These are phyloP conservation scores for Picochlorum sp. DNA, from an alignment of 139 green algal genomes.

Conservation along the genomic window DNA sequence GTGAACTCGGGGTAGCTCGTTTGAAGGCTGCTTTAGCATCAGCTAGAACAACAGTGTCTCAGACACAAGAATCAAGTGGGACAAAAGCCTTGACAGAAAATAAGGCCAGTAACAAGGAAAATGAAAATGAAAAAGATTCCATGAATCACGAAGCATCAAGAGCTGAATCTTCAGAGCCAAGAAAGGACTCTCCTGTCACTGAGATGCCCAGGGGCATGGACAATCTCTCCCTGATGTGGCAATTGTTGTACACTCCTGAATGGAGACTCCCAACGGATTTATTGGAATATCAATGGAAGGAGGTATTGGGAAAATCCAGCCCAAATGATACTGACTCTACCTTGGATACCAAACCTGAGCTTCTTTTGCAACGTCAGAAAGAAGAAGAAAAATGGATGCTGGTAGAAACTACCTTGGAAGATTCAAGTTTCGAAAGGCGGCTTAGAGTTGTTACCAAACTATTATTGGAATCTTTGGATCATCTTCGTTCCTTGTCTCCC, in stretches of 20 bases:
- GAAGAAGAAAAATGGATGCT: too few relatives aligned
- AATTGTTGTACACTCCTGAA: constrained; percentile 53
- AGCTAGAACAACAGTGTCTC: constrained; percentile 7
- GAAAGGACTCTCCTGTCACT: not conserved
- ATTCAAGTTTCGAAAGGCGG: too few relatives aligned
- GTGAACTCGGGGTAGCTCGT: constrained; percentile 36
- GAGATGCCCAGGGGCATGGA: not conserved
- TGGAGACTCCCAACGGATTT: constrained; percentile 43
- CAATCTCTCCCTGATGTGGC: constrained; percentile 52
- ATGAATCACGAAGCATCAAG: not conserved
- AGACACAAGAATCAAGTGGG: not conserved
- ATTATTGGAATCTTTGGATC: too few relatives aligned
- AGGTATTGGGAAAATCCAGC: constrained; percentile 17
- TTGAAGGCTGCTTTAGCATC: constrained; percentile 61
- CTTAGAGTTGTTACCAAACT: too few relatives aligned
- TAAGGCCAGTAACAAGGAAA: not conserved
- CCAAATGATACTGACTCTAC: constrained; percentile 4
- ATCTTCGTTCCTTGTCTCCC: too few relatives aligned
- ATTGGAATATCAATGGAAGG: constrained; percentile 37
- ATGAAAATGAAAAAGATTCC: not conserved
- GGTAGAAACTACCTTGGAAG: too few relatives aligned
- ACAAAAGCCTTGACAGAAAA: not conserved
- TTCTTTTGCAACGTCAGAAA: too few relatives aligned
- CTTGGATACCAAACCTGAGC: too few relatives aligned
- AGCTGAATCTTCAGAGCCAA: not conserved